phyloP scores from a whole-genome alignment of 2,329 filamentous ascomycete genomes.

The Aspergillus fumigatiaffinis region DNA sequence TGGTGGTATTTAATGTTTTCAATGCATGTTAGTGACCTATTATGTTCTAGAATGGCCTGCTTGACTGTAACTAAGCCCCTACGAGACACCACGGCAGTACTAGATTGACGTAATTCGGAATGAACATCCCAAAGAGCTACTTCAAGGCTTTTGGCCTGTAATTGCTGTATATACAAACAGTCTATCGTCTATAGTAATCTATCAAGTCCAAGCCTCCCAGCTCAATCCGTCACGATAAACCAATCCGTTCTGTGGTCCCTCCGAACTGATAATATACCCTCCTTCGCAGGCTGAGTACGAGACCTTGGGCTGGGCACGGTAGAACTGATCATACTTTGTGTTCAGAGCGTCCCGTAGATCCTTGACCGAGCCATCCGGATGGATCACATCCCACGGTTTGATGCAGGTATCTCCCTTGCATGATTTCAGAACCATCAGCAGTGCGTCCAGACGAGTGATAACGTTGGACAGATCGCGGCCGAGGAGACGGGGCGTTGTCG shows the following conservation, averaged over 20 bases:
- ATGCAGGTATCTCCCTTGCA: slow-evolving; percentile 35
- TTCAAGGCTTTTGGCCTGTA: too few relatives aligned
- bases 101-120: too few relatives aligned
- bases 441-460: slow-evolving; percentile 30
- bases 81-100: too few relatives aligned
- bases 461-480: slow-evolving; percentile 17
- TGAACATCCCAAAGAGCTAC: too few relatives aligned
- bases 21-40: too few relatives aligned
- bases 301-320: slow-evolving; percentile 28
- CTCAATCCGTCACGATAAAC: slow-evolving; percentile 16
- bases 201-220: slow-evolving; percentile 16
- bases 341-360: slow-evolving; percentile 31
- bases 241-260: slow-evolving; percentile 29
- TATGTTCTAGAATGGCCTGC: too few relatives aligned
- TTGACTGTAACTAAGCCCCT: too few relatives aligned
- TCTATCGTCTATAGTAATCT: slow-evolving; percentile 1
- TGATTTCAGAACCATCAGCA: slow-evolving; percentile 38
- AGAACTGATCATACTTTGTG: slow-evolving; percentile 30
- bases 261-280: slow-evolving; percentile 34
- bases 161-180: neutral
- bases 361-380: slow-evolving; percentile 27
- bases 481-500: slow-evolving; percentile 13
- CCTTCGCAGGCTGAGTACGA: slow-evolving; percentile 32
- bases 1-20: too few relatives aligned
- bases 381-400: slow-evolving; percentile 36